A percentile compares a stretch with the other conserved stretches of the same genome.
Evolutionary conservation across 1,139 yeast genomes (phyloP).

Genomic region (Blastobotrys persicus): DNA sequence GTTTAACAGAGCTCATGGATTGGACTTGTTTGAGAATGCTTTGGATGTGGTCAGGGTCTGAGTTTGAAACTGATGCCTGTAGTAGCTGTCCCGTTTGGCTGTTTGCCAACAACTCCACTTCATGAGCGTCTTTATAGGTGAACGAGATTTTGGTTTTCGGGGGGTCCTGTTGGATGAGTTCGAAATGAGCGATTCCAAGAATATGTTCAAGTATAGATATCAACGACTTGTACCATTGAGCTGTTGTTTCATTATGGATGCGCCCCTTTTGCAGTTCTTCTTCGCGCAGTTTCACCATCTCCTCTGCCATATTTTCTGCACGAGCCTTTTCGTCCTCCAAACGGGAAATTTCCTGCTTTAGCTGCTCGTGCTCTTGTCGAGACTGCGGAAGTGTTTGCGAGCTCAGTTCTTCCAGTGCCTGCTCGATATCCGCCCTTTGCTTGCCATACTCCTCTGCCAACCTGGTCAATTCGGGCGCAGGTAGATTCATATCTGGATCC

Average conservation of each 20-base stretch:
- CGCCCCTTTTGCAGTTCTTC: conserved; percentile 21
- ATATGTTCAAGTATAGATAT: conserved; percentile 16
- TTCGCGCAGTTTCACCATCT: conserved; percentile 17
- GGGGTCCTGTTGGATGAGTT: neutral
- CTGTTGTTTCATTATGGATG: conserved; percentile 26
- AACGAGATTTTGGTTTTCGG: neutral
- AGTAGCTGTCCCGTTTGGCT: neutral
- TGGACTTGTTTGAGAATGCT: neutral
- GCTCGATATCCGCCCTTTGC: conserved; percentile 50
- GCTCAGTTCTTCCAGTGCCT: conserved; percentile 1
- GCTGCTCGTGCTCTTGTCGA: conserved; percentile 35
- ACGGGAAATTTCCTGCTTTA: conserved; percentile 37
- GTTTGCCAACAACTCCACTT: neutral
- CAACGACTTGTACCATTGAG: conserved; percentile 26
- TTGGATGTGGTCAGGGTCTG: neutral
- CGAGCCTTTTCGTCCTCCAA: conserved; percentile 17
- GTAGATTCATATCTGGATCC: conserved; percentile 31
- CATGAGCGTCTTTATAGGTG: neutral
- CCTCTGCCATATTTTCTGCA: conserved; percentile 18
- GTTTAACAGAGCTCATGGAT: neutral
- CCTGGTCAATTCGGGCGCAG: conserved; percentile 28
- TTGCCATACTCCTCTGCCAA: conserved; percentile 20
- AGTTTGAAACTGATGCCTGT: neutral
- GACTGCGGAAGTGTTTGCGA: conserved; percentile 11
- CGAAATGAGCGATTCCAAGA: neutral